Base-by-base conservation (phyloP, 176 grass and related monocot species). In the Themeda triandra region DNA sequence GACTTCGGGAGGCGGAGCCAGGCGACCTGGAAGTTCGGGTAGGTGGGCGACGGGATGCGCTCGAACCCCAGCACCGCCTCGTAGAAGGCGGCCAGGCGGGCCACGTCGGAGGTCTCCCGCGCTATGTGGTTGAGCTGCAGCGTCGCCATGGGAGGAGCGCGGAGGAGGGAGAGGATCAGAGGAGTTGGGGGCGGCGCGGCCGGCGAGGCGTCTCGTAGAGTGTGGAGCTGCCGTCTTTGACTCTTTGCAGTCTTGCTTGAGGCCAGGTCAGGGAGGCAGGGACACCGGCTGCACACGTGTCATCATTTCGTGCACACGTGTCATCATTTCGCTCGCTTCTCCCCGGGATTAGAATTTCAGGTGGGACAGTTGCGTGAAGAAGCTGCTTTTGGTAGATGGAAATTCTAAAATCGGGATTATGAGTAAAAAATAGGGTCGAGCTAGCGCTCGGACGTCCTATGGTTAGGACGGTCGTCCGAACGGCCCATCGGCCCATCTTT, bases 21-120 rank as follows among this genome's bases (percentile, higher is more conserved):
- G 41, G 87, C 87, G 51, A 95, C 89, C 76, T 90, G 85, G 81
- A 95, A 89, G 48, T 65, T 76, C 24, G 73, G 49, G 78, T 90
- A 94, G 75, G 59, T 40, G 6, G 89, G 93, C 31, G 89, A 28
- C 0, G 89, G 59, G 24, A 94, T 46, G 59, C 79, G 86, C 91
- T 98, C 93, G 80, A 98, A 98, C 39, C 96, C 93, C 42, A 95
- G 81, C 70, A 89, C 96, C 69, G 93, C 89, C 84, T 93, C 87
- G 87, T 95, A 98, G 91, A 98, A 98, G 48, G 83, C 87, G 63
- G 93, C 91, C 21, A 95, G 96, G 80, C 93, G 89, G 11, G 78
- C 81, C 81, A 98, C 91, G 89, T 98, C 91, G 78, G 78, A 73
- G 28, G 96, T 90, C 87, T 93, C 96, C 58, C 89, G 88, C 69